Base-by-base conservation (phyloP, 2,329 filamentous ascomycete species). In the Thelonectria discophora region DNA sequence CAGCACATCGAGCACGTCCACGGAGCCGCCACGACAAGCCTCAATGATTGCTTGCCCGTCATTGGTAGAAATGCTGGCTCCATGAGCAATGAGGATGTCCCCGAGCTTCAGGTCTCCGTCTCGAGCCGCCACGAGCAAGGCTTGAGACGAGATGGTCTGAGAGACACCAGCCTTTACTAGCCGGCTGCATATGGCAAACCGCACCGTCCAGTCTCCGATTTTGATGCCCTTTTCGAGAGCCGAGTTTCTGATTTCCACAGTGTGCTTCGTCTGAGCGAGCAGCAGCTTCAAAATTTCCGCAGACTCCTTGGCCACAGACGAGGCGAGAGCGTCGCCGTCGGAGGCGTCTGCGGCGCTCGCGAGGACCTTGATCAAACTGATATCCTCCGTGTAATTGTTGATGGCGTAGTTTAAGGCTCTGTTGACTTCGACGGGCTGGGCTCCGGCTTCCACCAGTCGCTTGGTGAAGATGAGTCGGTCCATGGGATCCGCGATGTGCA, bases 21-120 rank as follows among this genome's bases (percentile, higher is more conserved):
- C 72, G 0, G 81, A 80, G 0, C 85, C 85, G 0, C 81, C 79
- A 2, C 81, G 78, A 32, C 83, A 86, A 0, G 85, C 84, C 64
- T 85, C 81, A 1, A 87, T 76, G 9, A 88, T 77, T 2, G 84
- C 82, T 57, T 85, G 81, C 5, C 84, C 84, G 24, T 82, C 80
- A 10, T 81, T 80, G 46, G 81, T 79, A 3, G 84, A 80, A 3
- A 83, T 78, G 46, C 76, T 82, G 1, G 83, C 85, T 1, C 85
- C 84, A 48, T 85, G 77, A 9, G 79, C 74, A 52, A 87, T 79
- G 8, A 88, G 76, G 2, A 85, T 72, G 30, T 79, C 78, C 15
- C 83, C 82, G 1, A 87, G 79, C 8, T 77, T 74, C 9, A 86
- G 60, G 62, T 88, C 85, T 1, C 83, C 83, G 17, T 86, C 83